Evolutionary conservation across 345 rosid genomes (phyloP).

Genomic region (Turritis glabra): DNA sequence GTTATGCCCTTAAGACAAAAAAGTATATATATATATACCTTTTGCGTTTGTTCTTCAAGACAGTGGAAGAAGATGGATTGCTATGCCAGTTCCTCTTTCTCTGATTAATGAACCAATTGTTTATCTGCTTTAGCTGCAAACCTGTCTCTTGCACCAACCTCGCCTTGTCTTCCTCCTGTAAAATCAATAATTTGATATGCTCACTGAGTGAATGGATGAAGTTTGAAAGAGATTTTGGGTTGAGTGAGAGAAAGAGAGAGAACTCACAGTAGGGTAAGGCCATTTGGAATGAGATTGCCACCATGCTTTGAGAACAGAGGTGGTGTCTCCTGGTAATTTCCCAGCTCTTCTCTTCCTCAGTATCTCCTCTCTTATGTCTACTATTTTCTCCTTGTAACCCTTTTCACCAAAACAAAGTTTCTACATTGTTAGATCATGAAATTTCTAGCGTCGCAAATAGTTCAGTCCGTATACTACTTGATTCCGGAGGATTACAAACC

Average conservation of each 20-base stretch:
- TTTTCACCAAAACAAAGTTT: slow-evolving; percentile 31
- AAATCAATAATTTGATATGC: not conserved
- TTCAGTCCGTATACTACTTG: not conserved
- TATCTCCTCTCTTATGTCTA: slow-evolving; percentile 95
- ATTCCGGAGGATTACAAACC: not conserved
- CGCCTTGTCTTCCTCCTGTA: slow-evolving; percentile 98
- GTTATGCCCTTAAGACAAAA: not conserved
- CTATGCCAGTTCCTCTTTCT: slow-evolving; percentile 99
- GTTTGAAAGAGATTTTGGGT: not conserved
- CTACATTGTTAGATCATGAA: slow-evolving; percentile 17
- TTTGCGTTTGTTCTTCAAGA: slow-evolving; percentile 85
- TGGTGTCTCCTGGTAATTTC: slow-evolving; percentile 95
- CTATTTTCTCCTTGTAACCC: slow-evolving; percentile 98
- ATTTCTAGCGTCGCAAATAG: not conserved
- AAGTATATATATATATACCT: slow-evolving; percentile 50
- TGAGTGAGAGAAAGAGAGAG: slow-evolving; percentile 1
- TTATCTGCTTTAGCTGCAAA: slow-evolving; percentile 91
- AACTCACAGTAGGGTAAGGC: slow-evolving; percentile 98
- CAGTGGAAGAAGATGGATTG: slow-evolving; percentile 82
- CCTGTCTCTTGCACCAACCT: slow-evolving; percentile 97
- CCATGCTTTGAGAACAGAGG: slow-evolving; percentile 88
- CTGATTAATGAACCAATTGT: slow-evolving; percentile 98
- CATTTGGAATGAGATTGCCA: slow-evolving; percentile 98
- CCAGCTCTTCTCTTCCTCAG: slow-evolving; percentile 98
- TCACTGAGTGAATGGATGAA: not conserved